Base-by-base conservation (phyloP, 305 asterid species). In the Solanum hybrid region DNA sequence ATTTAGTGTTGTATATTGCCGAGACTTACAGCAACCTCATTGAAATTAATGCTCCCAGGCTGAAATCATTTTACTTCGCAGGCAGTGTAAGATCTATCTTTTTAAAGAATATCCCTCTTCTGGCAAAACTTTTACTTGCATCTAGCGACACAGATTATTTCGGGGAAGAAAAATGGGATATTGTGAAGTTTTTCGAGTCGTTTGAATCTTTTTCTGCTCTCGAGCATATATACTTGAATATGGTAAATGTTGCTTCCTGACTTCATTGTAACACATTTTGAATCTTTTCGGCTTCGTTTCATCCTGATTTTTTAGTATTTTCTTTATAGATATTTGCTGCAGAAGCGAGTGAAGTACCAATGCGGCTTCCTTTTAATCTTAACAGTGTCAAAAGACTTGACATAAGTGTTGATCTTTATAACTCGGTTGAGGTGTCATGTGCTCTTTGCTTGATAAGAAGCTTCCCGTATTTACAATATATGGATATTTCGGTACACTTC, bases 21-120 rank as follows among this genome's bases (percentile, higher is more conserved):
- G 7, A 0, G 5, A 29, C 24, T 8, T 75, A 37, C 34, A 14
- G 26, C 16, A 66, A 31, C 17, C 36, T 10, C 64, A 34, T 80
- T 17, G 87, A 38, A 64, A 60, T 89, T 51, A 26, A 27, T 35
- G 91, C 90, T 87, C 86, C 87, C 40, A 88, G 71, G 51, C 88
- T 89, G 38, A 91, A 72, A 79, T 36, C 24, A 29, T 10, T 91
- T 35, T 2, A 17, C 14, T 36, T 89, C 6, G 14, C 10, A 1
- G 77, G 80, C 34, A 6, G 4, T 12, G n/a, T 26, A 2, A 37
- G 26, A 32, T 27, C 76, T 72, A 26, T 89, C 60, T 6, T 8
- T 72, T 84, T 35, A 5, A 69, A 84, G 27, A 78, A 29, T 51
- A 51, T 29, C 31, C 91, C 93, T 20, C 51, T 72, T 81, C 89